A percentile compares a stretch with the other conserved stretches of the same genome.
Evolutionary conservation across 176 grass and related monocot species (phyloP).

Genomic region (Eleusine indica): DNA sequence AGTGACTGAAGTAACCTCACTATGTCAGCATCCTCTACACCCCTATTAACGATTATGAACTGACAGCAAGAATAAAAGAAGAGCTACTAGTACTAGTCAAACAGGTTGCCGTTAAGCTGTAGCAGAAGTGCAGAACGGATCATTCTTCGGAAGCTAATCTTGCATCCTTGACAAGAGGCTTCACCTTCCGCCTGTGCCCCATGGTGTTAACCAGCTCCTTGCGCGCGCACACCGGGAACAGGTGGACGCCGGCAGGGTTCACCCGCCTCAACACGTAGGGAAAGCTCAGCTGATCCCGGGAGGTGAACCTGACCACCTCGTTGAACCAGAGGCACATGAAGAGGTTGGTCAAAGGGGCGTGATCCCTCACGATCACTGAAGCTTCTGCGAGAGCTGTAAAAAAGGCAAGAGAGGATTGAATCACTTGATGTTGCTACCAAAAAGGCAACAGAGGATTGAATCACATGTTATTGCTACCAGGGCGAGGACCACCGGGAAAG

Average conservation of each 20-base stretch:
- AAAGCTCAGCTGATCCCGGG: constrained; percentile 93
- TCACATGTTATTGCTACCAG: constrained; percentile 16
- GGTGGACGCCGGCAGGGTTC: constrained; percentile 55
- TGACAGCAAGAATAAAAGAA: not conserved
- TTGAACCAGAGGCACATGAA: constrained; percentile 99
- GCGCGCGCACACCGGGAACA: constrained; percentile 81
- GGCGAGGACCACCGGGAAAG: constrained; percentile 38
- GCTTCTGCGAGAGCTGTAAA: constrained; percentile 80
- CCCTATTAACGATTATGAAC: not conserved
- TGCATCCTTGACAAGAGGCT: constrained; percentile 57
- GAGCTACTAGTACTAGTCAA: not conserved
- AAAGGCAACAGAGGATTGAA: constrained; percentile 26
- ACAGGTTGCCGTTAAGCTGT: not conserved
- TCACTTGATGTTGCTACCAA: no score
- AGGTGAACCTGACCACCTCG: constrained; percentile 84
- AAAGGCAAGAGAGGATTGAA: constrained; percentile 14
- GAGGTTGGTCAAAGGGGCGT: constrained; percentile 66
- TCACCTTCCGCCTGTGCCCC: constrained; percentile 77
- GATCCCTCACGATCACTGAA: constrained; percentile 89
- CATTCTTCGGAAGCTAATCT: constrained; percentile 42
- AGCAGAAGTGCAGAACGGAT: not conserved
- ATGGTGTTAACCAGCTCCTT: constrained; percentile 90
- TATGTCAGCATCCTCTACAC: constrained; percentile 22
- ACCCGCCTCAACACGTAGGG: constrained; percentile 72
- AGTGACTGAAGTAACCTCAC: not conserved